Percentiles rank a stretch among this genome's conserved stretches.
phyloP scores from a whole-genome alignment of 2,329 filamentous ascomycete species.

The Volutella citrinella region DNA sequence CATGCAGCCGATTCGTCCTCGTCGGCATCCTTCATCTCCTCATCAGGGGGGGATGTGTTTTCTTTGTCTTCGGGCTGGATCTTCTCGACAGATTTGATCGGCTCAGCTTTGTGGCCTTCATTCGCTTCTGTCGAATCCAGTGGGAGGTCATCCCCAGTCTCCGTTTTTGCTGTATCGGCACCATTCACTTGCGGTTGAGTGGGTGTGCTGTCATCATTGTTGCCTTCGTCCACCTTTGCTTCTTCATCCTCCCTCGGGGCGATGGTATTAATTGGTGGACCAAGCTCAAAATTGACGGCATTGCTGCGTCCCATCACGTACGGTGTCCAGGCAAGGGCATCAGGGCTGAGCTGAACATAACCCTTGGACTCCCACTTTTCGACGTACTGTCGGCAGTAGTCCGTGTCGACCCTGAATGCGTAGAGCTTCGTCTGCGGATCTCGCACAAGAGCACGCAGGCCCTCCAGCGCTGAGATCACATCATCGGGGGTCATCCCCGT shows the following conservation, averaged over 20 bases:
- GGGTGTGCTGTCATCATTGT: conserved; percentile 16
- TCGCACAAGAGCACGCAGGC: conserved; percentile 80
- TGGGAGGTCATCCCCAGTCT: conserved; percentile 7
- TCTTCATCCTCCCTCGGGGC: conserved; percentile 79
- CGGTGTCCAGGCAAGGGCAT: conserved; percentile 87
- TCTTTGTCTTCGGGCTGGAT: conserved; percentile 31
- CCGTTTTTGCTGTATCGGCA: conserved; percentile 8
- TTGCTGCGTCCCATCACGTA: conserved; percentile 93
- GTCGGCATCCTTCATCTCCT: conserved; percentile 25
- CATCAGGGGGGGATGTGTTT: conserved; percentile 22
- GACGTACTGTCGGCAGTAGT: conserved; percentile 84
- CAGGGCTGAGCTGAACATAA: conserved; percentile 79
- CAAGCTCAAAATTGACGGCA: conserved; percentile 78
- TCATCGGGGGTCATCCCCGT: conserved; percentile 97
- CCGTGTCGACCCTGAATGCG: conserved; percentile 80
- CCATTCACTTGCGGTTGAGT: conserved; percentile 23
- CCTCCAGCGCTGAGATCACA: conserved; percentile 90
- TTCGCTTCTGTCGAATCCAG: conserved; percentile 14
- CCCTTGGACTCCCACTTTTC: conserved; percentile 85
- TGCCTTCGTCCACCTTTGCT: conserved; percentile 34
- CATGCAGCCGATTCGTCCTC: conserved; percentile 36
- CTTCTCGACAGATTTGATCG: conserved; percentile 30
- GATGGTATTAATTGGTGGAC: conserved; percentile 77
- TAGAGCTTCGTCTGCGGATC: conserved; percentile 88
- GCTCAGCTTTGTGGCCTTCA: conserved; percentile 22